Conservation (phyloP, 2,329 filamentous ascomycete species). For the Fusarium sp. region DNA sequence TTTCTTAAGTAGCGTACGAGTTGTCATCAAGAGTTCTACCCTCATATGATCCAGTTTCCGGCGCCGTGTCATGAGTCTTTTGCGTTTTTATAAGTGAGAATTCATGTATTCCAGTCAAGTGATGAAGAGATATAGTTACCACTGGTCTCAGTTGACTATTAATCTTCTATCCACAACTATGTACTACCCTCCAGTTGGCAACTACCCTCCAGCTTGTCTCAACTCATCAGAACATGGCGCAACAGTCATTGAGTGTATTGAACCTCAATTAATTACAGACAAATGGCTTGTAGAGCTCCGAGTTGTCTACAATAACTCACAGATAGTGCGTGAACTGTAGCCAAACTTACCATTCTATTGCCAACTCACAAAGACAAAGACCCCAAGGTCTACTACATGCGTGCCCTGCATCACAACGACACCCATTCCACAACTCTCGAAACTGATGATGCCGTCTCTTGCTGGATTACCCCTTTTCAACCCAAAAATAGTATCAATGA, state of each 20-base stretch:
- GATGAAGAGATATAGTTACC: background rate
- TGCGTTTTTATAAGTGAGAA: background rate
- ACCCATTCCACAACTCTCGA: background rate
- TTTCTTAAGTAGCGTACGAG: background rate
- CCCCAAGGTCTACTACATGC: background rate
- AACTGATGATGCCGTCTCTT: background rate
- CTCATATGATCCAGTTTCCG: background rate
- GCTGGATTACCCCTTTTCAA: background rate
- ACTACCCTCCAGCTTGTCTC: background rate
- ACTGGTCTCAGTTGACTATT: background rate
- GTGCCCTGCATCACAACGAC: background rate
- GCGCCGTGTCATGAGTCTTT: background rate
- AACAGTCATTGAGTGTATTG: background rate
- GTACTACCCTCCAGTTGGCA: background rate
- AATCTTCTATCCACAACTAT: background rate
- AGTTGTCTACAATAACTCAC: background rate
- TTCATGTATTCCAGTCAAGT: background rate
- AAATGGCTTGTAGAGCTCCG: background rate
- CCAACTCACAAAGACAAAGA: background rate
- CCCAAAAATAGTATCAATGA: background rate
- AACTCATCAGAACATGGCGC: background rate
- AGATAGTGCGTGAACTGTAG: too few species aligned
- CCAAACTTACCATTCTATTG: background rate
- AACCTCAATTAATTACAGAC: background rate
- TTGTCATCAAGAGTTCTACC: background rate